Conservation (phyloP, 805 yeast genomes). For the Candida hispaniensis region DNA sequence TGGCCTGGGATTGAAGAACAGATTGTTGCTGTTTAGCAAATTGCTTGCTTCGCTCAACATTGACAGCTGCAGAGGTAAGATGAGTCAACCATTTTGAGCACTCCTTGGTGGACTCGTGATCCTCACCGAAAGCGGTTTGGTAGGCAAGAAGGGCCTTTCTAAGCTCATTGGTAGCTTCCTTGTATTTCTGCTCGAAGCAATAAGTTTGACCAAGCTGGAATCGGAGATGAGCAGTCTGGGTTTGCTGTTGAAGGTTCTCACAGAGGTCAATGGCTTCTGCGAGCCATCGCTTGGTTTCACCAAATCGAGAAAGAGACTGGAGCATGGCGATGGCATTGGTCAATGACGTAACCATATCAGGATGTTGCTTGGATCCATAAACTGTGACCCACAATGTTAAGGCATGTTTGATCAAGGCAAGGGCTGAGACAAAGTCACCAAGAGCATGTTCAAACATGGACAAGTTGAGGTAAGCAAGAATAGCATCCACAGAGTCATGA, state of each 20-base stretch:
- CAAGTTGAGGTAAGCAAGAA: slow-evolving; percentile 61
- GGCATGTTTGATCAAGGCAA: slow-evolving; percentile 52
- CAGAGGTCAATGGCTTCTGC: slow-evolving; percentile 38
- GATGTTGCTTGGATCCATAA: slow-evolving; percentile 50
- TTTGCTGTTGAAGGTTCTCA: slow-evolving; percentile 48
- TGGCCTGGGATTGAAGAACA: no score
- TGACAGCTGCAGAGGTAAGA: slow-evolving; percentile 40
- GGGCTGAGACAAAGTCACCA: slow-evolving; percentile 48
- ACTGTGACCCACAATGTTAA: slow-evolving; percentile 46
- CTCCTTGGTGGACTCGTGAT: slow-evolving; percentile 57
- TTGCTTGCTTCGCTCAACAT: slow-evolving; percentile 33
- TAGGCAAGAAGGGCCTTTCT: slow-evolving; percentile 48
- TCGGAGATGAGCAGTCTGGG: slow-evolving; percentile 51
- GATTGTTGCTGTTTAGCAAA: slow-evolving; percentile 9
- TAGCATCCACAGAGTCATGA: slow-evolving; percentile 64
- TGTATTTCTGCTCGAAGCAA: slow-evolving; percentile 41
- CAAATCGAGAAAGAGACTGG: slow-evolving; percentile 39
- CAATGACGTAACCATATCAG: slow-evolving; percentile 54
- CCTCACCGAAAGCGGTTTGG: slow-evolving; percentile 50
- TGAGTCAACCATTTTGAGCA: slow-evolving; percentile 53
- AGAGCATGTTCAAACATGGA: slow-evolving; percentile 59
- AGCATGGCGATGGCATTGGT: slow-evolving; percentile 52
- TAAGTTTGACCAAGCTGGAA: slow-evolving; percentile 60
- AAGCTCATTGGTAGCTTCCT: slow-evolving; percentile 47
- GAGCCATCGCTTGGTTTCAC: slow-evolving; percentile 44